Evolutionary conservation across 306 rosid genomes (phyloP).

Genomic region (Hippophae rhamnoides): DNA sequence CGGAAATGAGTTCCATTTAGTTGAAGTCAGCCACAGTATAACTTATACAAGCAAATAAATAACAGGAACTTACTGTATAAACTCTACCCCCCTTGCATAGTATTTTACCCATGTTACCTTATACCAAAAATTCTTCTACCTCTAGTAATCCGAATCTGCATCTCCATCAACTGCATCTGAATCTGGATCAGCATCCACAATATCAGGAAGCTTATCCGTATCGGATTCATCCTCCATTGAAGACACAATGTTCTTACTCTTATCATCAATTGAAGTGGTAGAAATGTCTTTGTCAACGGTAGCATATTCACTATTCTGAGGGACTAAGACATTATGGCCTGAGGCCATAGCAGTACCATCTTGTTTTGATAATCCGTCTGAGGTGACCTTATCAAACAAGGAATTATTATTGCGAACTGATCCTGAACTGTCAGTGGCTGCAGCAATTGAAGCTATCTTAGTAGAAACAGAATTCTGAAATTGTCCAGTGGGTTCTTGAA

Average conservation of each 20-base stretch:
- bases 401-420: slow-evolving; percentile 7
- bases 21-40: too few relatives aligned
- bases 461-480: slow-evolving; percentile 21
- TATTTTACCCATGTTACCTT: too few relatives aligned
- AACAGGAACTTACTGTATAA: too few relatives aligned
- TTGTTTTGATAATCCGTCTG: slow-evolving; percentile 20
- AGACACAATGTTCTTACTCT: slow-evolving; percentile 14
- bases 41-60: too few relatives aligned
- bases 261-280: slow-evolving; percentile 18
- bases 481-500: slow-evolving; percentile 12
- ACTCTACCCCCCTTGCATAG: too few relatives aligned
- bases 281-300: slow-evolving; percentile 12
- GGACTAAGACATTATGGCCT: slow-evolving; percentile 12
- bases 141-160: too few relatives aligned
- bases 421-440: slow-evolving; percentile 5
- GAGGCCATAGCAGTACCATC: slow-evolving; percentile 18
- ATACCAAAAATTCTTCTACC: neutral
- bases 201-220: slow-evolving; percentile 56
- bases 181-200: slow-evolving; percentile 60
- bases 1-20: too few relatives aligned
- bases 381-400: slow-evolving; percentile 18
- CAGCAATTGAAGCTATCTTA: slow-evolving; percentile 13
- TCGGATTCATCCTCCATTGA: slow-evolving; percentile 22
- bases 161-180: slow-evolving; percentile 21
- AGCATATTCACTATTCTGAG: slow-evolving; percentile 11